These are phyloP conservation scores for Cladophialophora carrionii DNA, from an alignment of 2,329 filamentous ascomycete species.

Conservation along the genomic window DNA sequence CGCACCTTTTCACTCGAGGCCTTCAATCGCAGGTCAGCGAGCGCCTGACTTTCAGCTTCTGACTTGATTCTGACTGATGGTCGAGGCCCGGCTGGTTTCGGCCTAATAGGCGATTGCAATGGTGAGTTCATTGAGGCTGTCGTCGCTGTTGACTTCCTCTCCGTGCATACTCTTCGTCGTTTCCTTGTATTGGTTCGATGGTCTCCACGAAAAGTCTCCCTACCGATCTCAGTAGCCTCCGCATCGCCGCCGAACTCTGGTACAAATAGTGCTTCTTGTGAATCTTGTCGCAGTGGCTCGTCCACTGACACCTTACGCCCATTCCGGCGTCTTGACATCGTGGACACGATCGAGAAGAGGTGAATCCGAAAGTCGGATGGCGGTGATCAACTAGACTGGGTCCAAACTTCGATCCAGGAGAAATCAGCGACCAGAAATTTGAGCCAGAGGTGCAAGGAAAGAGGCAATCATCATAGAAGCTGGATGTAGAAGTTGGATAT, in stretches of 20 bases:
- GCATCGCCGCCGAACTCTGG: neutral
- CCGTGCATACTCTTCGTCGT: neutral
- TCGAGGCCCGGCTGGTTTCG: conserved; percentile 4
- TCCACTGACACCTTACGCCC: neutral
- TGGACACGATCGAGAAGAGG: neutral
- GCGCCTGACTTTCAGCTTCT: conserved; percentile 9
- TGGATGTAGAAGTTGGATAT: too few species aligned
- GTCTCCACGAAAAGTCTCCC: neutral
- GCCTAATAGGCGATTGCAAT: neutral
- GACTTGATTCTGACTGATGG: conserved; percentile 21
- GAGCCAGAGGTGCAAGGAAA: neutral
- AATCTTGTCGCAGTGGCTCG: neutral
- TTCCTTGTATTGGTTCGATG: neutral
- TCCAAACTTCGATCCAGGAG: neutral
- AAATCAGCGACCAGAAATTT: too few species aligned
- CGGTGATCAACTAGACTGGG: neutral
- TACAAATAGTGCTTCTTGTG: neutral
- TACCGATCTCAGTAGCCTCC: neutral
- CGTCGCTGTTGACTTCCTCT: neutral
- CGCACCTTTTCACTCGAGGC: conserved; percentile 20
- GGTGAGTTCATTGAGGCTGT: neutral
- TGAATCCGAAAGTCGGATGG: neutral
- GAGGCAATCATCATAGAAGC: neutral
- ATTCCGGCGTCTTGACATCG: conserved; percentile 4
- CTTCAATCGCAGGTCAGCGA: neutral